A percentile compares a stretch with the other conserved stretches of the same genome.
phyloP scores from a whole-genome alignment of 2,329 filamentous ascomycete genomes.

The Ophiostoma australiae region DNA sequence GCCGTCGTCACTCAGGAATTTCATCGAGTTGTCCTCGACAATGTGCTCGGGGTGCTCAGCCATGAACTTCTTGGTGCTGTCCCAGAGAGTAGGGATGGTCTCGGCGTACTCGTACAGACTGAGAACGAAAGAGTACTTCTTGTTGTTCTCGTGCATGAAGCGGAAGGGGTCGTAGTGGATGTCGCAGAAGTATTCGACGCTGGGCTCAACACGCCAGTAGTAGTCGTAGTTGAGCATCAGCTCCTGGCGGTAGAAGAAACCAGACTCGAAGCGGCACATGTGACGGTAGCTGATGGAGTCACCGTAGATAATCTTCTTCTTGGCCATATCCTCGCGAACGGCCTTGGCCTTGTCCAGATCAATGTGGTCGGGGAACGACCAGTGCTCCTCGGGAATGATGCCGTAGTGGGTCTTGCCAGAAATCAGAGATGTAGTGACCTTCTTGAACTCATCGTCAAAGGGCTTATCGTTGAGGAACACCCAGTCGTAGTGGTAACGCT shows the following conservation, averaged over 20 bases:
- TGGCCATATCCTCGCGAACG: conserved; percentile 88
- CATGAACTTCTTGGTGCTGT: conserved; percentile 92
- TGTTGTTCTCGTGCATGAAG: conserved; percentile 90
- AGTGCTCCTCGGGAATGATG: conserved; percentile 83
- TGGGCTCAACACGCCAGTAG: conserved; percentile 99
- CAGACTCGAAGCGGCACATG: conserved; percentile 99
- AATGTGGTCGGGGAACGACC: conserved; percentile 95
- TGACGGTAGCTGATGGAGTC: conserved; percentile 96
- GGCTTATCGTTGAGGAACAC: conserved; percentile 96
- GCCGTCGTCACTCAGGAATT: conserved; percentile 83
- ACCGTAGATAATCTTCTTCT: conserved; percentile 95
- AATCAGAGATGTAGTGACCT: conserved; percentile 80
- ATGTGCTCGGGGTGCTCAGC: conserved; percentile 85
- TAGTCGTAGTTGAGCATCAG: conserved; percentile 96
- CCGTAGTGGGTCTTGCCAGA: conserved; percentile 91
- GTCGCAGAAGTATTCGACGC: conserved; percentile 93
- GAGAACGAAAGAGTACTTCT: conserved; percentile 97
- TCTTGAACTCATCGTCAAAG: conserved; percentile 90
- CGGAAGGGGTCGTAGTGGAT: conserved; percentile 94
- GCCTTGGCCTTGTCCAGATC: conserved; percentile 89
- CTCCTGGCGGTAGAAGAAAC: conserved; percentile 96
- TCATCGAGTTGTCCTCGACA: conserved; percentile 76
- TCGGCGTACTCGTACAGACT: conserved; percentile 95
- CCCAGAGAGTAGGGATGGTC: conserved; percentile 94
- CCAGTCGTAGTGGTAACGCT: conserved; percentile 96